A percentile compares a stretch with the other conserved stretches of the same genome.
These are phyloP conservation scores for Melanomma pulvis-pyrius DNA, from an alignment of 495 filamentous ascomycete species.

Conservation along the genomic window DNA sequence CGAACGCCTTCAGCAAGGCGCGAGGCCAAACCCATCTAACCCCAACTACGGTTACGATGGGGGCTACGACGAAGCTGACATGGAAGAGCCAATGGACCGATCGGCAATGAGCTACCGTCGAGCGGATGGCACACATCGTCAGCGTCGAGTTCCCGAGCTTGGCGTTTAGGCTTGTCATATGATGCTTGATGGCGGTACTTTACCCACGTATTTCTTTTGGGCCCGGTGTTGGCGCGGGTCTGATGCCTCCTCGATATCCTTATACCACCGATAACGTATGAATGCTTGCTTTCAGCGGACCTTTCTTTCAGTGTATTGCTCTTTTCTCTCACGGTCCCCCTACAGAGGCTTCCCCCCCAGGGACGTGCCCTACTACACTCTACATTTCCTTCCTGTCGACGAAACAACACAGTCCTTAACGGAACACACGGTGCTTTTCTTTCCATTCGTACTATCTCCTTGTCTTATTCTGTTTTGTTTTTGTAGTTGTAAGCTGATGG, in stretches of 20 bases:
- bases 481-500: slow-evolving; percentile 27
- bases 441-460: slow-evolving; percentile 1
- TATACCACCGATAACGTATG: slow-evolving; percentile 26
- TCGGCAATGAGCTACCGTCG: slow-evolving; percentile 41
- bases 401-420: slow-evolving; percentile 24
- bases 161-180: slow-evolving; percentile 4
- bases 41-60: slow-evolving; percentile 26
- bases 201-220: slow-evolving; percentile 25
- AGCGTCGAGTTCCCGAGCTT: slow-evolving; percentile 34
- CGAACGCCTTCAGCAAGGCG: slow-evolving; percentile 42
- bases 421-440: background rate
- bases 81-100: slow-evolving; percentile 32
- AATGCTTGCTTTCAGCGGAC: slow-evolving; percentile 7
- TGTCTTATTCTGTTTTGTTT: slow-evolving; percentile 7
- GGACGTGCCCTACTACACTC: slow-evolving; percentile 1
- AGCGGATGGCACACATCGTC: slow-evolving; percentile 40
- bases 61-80: slow-evolving; percentile 34
- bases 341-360: background rate
- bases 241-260: slow-evolving; percentile 24
- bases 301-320: slow-evolving; percentile 5
- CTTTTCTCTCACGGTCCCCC: background rate
- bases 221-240: slow-evolving; percentile 14
- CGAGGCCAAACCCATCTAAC: slow-evolving; percentile 37
- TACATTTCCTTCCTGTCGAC: slow-evolving; percentile 11
- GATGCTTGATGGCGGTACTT: slow-evolving; percentile 12